These are phyloP conservation scores for Talaromyces funiculosus DNA, from an alignment of 2,329 filamentous ascomycete genomes.

Conservation along the genomic window DNA sequence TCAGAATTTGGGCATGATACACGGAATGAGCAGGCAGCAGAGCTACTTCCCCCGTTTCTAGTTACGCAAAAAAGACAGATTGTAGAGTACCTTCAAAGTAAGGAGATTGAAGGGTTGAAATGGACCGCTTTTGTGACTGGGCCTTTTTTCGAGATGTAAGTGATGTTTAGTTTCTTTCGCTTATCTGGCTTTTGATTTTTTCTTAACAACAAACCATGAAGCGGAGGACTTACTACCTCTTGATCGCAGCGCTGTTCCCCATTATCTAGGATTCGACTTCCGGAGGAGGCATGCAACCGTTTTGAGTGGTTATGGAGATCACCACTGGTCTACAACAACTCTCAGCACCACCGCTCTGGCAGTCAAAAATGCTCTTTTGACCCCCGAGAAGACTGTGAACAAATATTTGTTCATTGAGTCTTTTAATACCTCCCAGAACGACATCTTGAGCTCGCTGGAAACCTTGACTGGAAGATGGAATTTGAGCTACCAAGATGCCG, in stretches of 20 bases:
- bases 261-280: background rate
- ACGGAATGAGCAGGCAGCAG: background rate
- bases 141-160: background rate
- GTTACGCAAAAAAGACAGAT: background rate
- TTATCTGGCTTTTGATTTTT: background rate
- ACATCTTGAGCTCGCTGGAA: background rate
- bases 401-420: background rate
- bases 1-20: slow-evolving; percentile 1
- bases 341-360: background rate
- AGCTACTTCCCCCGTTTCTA: background rate
- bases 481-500: no score
- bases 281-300: background rate
- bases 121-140: background rate
- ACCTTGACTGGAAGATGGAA: background rate
- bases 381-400: background rate
- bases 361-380: background rate
- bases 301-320: background rate
- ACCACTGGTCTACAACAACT: background rate
- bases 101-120: background rate
- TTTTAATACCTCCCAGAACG: background rate
- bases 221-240: background rate
- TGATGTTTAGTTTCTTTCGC: background rate
- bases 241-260: background rate
- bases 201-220: background rate
- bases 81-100: background rate